phyloP scores from a whole-genome alignment of 768 basidiomycete genomes.

The Pleurotus tuoliensis region DNA sequence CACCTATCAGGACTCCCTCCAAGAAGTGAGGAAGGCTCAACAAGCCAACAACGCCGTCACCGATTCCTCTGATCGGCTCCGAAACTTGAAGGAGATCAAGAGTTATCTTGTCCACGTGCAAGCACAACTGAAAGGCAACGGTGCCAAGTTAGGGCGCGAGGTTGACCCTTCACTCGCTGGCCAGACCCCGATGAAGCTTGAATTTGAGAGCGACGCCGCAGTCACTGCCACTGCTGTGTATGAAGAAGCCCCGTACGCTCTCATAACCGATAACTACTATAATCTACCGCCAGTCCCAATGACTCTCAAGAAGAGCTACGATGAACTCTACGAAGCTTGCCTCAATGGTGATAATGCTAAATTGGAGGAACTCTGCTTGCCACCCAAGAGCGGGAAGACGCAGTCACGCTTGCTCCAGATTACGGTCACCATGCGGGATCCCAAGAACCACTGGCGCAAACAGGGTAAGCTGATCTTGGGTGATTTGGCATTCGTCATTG shows the following conservation, averaged over 20 bases:
- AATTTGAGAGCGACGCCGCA: background rate
- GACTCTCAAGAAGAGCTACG: conserved; percentile 36
- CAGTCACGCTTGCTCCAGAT: conserved; percentile 37
- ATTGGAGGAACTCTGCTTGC: conserved; percentile 51
- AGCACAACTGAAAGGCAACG: conserved; percentile 24
- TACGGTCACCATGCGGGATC: conserved; percentile 27
- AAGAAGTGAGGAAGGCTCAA: background rate
- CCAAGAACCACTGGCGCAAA: conserved; percentile 7
- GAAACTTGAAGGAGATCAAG: conserved; percentile 18
- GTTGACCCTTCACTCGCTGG: conserved; percentile 22
- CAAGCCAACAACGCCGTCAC: background rate
- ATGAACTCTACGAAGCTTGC: conserved; percentile 56
- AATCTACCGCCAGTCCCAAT: conserved; percentile 21
- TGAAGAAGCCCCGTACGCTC: background rate
- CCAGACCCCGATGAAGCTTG: background rate
- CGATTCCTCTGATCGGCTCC: background rate
- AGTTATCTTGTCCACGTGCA: conserved; percentile 32
- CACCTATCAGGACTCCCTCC: background rate
- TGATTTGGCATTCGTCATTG: background rate
- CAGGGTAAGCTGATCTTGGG: background rate
- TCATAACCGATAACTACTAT: conserved; percentile 5
- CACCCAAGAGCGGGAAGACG: conserved; percentile 24
- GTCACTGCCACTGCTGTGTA: background rate
- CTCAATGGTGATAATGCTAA: conserved; percentile 46
- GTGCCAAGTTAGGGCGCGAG: conserved; percentile 41